These are phyloP conservation scores for Eucalyptus tenuipes DNA, from an alignment of 345 rosid species.

Conservation along the genomic window DNA sequence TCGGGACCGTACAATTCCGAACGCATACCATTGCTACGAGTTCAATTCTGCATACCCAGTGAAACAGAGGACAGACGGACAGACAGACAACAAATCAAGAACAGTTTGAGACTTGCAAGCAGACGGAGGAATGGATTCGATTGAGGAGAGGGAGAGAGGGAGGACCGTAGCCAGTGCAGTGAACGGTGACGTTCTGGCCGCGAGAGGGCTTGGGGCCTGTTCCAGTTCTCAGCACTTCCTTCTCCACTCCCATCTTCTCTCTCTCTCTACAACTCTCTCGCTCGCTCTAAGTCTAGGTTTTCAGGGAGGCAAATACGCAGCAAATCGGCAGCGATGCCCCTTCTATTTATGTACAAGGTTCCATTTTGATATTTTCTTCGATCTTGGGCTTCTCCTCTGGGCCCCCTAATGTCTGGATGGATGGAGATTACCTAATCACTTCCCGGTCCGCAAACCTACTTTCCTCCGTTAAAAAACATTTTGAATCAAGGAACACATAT, in stretches of 20 bases:
- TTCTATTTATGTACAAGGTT: not conserved
- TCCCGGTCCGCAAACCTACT: not conserved
- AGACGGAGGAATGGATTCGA: not conserved
- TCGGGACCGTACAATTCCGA: not conserved
- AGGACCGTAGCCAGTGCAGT: constrained; percentile 62
- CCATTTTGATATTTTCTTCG: not conserved
- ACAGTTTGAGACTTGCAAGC: not conserved
- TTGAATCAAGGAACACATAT: not conserved
- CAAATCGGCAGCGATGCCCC: not conserved
- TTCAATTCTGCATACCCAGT: not conserved
- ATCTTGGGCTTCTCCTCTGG: not conserved
- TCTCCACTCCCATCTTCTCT: not conserved
- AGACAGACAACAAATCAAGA: not conserved
- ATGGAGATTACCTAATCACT: not conserved
- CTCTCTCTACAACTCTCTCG: not conserved
- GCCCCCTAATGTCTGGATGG: not conserved
- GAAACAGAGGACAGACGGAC: not conserved
- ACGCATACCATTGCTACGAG: not conserved
- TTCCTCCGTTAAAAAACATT: not conserved
- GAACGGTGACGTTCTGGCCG: constrained; percentile 62
- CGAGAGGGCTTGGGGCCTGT: constrained; percentile 25
- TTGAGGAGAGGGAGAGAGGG: not conserved
- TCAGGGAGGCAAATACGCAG: not conserved
- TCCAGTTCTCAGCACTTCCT: not conserved
- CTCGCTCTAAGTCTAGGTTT: not conserved